Percentiles rank a stretch among this genome's conserved stretches.
These are phyloP conservation scores for Penicillium pulvis DNA, from an alignment of 495 filamentous ascomycete genomes.

Conservation along the genomic window DNA sequence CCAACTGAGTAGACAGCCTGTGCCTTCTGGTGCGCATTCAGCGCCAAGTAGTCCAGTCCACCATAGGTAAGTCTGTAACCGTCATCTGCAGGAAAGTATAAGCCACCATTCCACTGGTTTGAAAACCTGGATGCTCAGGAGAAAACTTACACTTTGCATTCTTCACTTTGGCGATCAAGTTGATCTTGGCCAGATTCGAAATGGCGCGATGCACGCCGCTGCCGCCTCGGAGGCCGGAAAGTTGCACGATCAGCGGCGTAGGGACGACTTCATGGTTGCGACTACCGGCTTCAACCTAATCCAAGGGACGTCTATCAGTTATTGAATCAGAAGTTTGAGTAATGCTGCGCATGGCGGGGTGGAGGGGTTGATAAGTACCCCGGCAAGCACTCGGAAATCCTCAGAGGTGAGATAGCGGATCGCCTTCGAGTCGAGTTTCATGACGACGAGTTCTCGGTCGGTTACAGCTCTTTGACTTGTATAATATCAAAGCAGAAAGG, in stretches of 20 bases:
- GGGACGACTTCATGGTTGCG: constrained; percentile 97
- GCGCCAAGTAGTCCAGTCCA: constrained; percentile 92
- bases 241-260: constrained; percentile 80
- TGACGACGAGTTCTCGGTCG: constrained; percentile 32
- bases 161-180: constrained; percentile 87
- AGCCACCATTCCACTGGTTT: background rate
- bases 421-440: constrained; percentile 91
- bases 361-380: constrained; percentile 56
- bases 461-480: background rate
- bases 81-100: constrained; percentile 61
- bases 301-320: background rate
- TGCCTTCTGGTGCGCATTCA: constrained; percentile 81
- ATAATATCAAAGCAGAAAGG: constrained; percentile 8
- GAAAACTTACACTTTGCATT: constrained; percentile 75
- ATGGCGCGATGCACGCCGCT: constrained; percentile 86
- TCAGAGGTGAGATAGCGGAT: constrained; percentile 89
- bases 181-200: constrained; percentile 87
- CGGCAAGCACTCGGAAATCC: constrained; percentile 94
- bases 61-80: constrained; percentile 97
- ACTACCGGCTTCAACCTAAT: constrained; percentile 85
- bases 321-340: background rate
- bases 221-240: constrained; percentile 79
- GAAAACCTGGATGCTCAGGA: no score
- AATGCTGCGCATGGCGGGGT: constrained; percentile 15
- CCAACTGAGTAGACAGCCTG: constrained; percentile 85